A percentile compares a stretch with the other conserved stretches of the same genome.
Evolutionary conservation across 805 yeast species (phyloP).

Genomic region (Millerozyma miso): DNA sequence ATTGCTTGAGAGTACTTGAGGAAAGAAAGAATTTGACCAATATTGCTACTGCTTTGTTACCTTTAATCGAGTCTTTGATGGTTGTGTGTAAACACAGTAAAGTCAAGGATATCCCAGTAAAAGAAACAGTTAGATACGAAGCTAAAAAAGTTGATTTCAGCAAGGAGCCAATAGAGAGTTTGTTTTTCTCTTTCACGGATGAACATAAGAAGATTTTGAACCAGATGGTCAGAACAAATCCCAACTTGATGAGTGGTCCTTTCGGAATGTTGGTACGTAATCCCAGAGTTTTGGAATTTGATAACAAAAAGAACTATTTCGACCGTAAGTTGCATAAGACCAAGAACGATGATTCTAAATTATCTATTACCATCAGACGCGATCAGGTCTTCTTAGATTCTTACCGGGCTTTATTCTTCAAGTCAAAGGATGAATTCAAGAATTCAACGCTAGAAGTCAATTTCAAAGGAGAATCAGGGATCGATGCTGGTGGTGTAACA

Average conservation of each 20-base stretch:
- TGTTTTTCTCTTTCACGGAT: constrained; percentile 84
- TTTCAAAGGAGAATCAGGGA: constrained; percentile 93
- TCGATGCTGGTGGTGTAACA: constrained; percentile 97
- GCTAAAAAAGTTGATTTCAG: constrained; percentile 62
- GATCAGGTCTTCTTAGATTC: constrained; percentile 92
- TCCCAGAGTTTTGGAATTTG: constrained; percentile 88
- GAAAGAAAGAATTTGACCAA: constrained; percentile 43
- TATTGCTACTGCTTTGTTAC: constrained; percentile 76
- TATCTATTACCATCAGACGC: constrained; percentile 70
- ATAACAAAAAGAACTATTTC: constrained; percentile 85
- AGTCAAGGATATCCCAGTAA: constrained; percentile 51
- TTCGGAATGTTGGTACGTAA: constrained; percentile 84
- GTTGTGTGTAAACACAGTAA: constrained; percentile 90
- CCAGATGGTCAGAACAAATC: constrained; percentile 86
- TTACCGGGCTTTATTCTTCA: constrained; percentile 75
- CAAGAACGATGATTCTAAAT: constrained; percentile 40
- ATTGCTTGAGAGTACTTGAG: constrained; percentile 61
- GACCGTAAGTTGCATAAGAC: constrained; percentile 63
- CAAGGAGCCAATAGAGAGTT: constrained; percentile 68
- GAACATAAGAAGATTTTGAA: constrained; percentile 84
- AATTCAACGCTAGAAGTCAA: constrained; percentile 69
- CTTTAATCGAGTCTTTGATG: constrained; percentile 88
- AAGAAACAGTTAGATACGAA: constrained; percentile 58
- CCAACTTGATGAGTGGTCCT: constrained; percentile 94
- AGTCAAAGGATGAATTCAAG: constrained; percentile 67